Base-by-base conservation (phyloP, 2,329 filamentous ascomycete species). In the Xylaria arbuscula region DNA sequence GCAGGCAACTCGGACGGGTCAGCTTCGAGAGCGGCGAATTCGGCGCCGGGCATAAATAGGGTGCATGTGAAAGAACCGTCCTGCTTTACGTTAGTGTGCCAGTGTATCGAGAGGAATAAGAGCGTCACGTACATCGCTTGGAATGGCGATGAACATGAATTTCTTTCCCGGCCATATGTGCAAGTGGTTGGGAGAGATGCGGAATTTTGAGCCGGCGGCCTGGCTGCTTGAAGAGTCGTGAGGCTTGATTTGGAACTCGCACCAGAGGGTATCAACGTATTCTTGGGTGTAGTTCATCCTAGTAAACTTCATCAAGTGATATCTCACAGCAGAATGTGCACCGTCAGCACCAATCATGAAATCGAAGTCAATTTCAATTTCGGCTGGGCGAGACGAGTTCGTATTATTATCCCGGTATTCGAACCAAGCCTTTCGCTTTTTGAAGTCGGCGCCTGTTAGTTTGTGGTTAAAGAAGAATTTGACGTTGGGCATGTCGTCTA, bases 141-240 rank as follows among this genome's bases (percentile, higher is more conserved):
- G 95, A 51, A 99, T 94, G 19, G 96, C 97, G 76, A 99, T 99
- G 81, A 99, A 99, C 97, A 99, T 98, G 76, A 96, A 95, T 50
- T 94, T 90, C 74, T 90, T 90, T 38, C 93, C 94, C 0, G 96
- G 96, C 96, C 96, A 99, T 78, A 99, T 99, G 80, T 99, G 96
- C 1, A 99, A 85, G 78, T 98, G 94, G 75, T 98, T 93, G 1
- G 94, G 93, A 0, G 93, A 96, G 73, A 98, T 96, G 56, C 86
- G 85, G 78, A 97, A 98, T 72, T 79, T 83, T 34, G 81, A 79
- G 54, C 78, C 73, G 17, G 79, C 72, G 42, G 80, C 78, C 34
- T 76, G 72, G 4, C 71, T 70, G 13, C 70, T 54, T 8, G 72
- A 62, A 0, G 75, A 74, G 1, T 80, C 70, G 36, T 79, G 79